Evolutionary conservation across 2,329 filamentous ascomycete species (phyloP).

Genomic region (Sclerotinia trifoliorum): DNA sequence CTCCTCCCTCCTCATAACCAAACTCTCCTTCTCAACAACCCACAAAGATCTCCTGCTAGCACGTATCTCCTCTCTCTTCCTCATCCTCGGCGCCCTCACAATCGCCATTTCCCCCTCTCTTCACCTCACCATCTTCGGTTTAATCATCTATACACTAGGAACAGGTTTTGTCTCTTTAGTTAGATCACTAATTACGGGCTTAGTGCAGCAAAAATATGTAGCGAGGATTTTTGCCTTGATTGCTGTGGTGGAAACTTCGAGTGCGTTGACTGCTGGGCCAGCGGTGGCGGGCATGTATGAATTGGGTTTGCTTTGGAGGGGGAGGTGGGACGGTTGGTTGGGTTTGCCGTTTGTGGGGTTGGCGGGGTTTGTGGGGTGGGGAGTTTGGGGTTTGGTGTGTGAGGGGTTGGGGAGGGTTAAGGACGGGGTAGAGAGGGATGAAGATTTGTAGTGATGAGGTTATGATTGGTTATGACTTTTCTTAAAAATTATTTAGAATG

Average conservation of each 20-base stretch:
- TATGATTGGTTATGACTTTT: background rate
- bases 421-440: background rate
- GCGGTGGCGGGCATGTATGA: conserved; percentile 25
- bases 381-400: conserved; percentile 6
- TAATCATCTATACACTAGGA: conserved; percentile 35
- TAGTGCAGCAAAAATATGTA: conserved; percentile 35
- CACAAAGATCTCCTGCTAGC: conserved; percentile 36
- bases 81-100: conserved; percentile 28
- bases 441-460: background rate
- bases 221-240: conserved; percentile 35
- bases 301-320: conserved; percentile 32
- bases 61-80: conserved; percentile 29
- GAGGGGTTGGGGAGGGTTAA: background rate
- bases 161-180: conserved; percentile 30
- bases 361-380: conserved; percentile 2
- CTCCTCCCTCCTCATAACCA: conserved; percentile 30
- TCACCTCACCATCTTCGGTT: conserved; percentile 29
- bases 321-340: conserved; percentile 29
- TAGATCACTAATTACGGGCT: conserved; percentile 32
- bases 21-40: conserved; percentile 26
- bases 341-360: conserved; percentile 35
- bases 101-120: conserved; percentile 33
- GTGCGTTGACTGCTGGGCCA: conserved; percentile 31
- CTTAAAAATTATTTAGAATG: too few species aligned
- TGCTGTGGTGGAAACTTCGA: conserved; percentile 33